Evolutionary conservation across 139 green algal species (phyloP), one percentile per base, ranked within the genome.

Genomic region (Asterochloris sp.): DNA sequence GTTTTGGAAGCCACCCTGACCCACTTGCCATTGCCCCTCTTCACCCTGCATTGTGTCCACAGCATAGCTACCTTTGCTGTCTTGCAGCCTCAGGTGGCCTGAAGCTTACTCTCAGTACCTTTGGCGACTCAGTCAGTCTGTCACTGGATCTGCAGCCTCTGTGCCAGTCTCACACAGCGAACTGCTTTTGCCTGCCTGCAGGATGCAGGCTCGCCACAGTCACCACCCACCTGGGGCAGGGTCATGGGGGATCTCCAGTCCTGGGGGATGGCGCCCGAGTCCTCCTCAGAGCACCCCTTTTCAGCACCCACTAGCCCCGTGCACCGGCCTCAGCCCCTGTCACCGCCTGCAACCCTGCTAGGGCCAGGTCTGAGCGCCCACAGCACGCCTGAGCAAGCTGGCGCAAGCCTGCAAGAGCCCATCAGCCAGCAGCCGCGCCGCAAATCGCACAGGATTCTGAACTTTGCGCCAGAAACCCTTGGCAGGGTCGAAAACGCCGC

Each of bases 381-480:
- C 38, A 54, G 38, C 38, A 54, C 38, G 38, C 38, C 38, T 54
- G 38, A 54, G 38, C 38, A 54, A 54, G 38, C 38, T 54, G 38
- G 38, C 38, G 38, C 38, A 54, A 54, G 38, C 38, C 38, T 10
- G 38, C 38, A 54, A 54, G 38, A 54, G 38, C 2, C 38, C 38
- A 54, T 54, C 38, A 2, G 6, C 38, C 84, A 78, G 84, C 74
- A 88, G 28, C 67, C 69, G 24, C 74, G 17, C 74, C 74, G 17
- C 19, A 71, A 78, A 21, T 21, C 74, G 19, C 74, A 71, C 66
- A 10, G 10, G 66, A 71, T 26, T 8, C 66, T 24, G 66, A 8
- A 71, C 66, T 24, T 28, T 66, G 29, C 74, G 62, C 38, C 27
- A 78, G 66, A 10, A 71, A 21, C 4, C 66, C 66, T 71, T 71